Base-by-base conservation (phyloP, 192 early-diverging fungal genomes). In the Linnemannia elongata region DNA sequence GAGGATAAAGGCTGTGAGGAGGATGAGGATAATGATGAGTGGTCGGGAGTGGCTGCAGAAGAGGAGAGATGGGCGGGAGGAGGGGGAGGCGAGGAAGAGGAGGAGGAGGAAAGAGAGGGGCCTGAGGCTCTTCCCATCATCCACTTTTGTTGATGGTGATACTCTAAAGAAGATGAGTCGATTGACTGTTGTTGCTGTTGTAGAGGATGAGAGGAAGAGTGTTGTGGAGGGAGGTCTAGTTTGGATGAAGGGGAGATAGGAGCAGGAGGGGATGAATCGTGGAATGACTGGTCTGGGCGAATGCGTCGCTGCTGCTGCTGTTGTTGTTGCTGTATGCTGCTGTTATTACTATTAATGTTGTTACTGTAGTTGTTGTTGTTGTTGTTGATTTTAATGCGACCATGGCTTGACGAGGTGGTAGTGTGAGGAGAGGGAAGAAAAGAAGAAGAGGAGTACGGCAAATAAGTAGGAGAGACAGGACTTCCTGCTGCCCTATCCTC, bases 41-140 rank as follows among this genome's bases (percentile, higher is more conserved):
- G 69, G 20, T 33, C 24, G 42, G 57, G 30, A 24, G 45, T 44
- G 54, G 75, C 70, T 36, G 70, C 20, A 69, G 75, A 15, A 35
- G 60, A 36, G 13, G 81, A 42, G 24, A 75, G 33, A 39, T 57
- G 13, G 63, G 72, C 42, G 47, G 10, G 45, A 35, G 73, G 44
- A 3, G 73, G 24, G 44, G 66, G n/a, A 47, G 79, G 35, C 27
- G 74, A 54, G 49, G 80, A 76, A 71, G 74, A 30, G 73, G 42
- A 69, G 52, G 41, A 74, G 72, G 63, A 69, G 54, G 55, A 74
- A 57, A 42, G 49, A 69, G 80, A 76, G 54, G 63, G 35, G n/a
- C 35, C 49, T 60, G 74, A 82, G 4, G 74, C 15, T 63, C 47
- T 47, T 12, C 39, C 49, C 44, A 71, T 52, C 30, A 35, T 54